Evolutionary conservation across 164 flowering plant species (phyloP), one percentile per base, ranked within the genome.

Genomic region (Stephania japonica): DNA sequence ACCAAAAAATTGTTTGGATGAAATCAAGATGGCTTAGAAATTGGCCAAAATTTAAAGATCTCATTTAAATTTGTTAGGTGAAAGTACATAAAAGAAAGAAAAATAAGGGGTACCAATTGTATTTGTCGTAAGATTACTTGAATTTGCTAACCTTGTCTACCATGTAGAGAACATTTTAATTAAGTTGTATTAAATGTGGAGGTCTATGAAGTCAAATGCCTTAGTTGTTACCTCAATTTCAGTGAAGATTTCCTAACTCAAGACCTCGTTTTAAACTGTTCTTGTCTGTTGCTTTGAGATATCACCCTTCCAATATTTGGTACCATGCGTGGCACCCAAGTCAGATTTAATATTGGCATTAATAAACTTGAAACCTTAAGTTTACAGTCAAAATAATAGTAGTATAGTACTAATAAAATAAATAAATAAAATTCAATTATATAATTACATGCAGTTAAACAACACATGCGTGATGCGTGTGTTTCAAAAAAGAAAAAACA

Each of bases 181-280:
- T 77, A 80, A 75, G 41, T 64, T 64, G 70, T 76, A 77, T 61
- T 86, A 76, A 82, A 83, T 80, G 79, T 77, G 53, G 65, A 68
- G 67, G 70, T 70, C 49, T 44, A 23, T 56, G 62, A 84, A 82
- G 91, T 87, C 87, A 85, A 91, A 53, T 69, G 72, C 74, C 61
- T 75, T 72, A 76, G 80, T 84, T 78, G 84, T 88, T 78, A 88
- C 86, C 84, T 78, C 82, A 85, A 88, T 85, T 75, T 50, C 25
- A 82, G 85, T 83, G 87, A 79, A 56, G 86, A 78, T 78, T 78
- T 87, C 91, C 84, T 75, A 87, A 82, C 81, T 78, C 80, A 53
- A 78, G 79, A 89, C 84, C 94, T 88, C 88, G 90, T 84, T 89
- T 87, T 72, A 77, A 85, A 79, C 86, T 80, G 73, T 69, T 76